These are phyloP conservation scores for Quercus alba DNA, from an alignment of 306 rosid species.

Conservation along the genomic window DNA sequence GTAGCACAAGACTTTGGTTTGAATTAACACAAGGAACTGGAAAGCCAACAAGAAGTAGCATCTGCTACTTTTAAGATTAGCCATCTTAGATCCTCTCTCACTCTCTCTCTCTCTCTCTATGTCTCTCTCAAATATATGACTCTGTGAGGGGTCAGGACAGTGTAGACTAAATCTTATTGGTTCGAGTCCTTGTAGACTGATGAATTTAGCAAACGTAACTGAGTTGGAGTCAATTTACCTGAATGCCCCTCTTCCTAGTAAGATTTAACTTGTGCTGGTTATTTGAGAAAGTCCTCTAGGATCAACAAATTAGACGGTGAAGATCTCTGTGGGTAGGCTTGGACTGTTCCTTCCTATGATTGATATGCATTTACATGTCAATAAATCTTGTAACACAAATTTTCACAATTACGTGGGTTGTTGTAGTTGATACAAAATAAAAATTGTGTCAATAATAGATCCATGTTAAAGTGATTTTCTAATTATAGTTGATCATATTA, in stretches of 20 bases:
- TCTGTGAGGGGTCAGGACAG: neutral
- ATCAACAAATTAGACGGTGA: neutral
- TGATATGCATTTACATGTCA: too few species aligned
- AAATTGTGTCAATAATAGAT: too few species aligned
- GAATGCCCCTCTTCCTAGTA: conserved; percentile 19
- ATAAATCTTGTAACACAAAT: too few species aligned
- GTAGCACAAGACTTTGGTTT: conserved; percentile 45
- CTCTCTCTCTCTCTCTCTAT: neutral
- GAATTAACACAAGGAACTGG: conserved; percentile 38
- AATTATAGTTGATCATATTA: too few species aligned
- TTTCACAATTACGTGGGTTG: too few species aligned
- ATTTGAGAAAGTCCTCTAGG: neutral
- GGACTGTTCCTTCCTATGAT: too few species aligned
- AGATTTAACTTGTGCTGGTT: neutral
- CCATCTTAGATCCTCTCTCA: conserved; percentile 25
- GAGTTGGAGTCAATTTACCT: conserved; percentile 18
- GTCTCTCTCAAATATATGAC: conserved; percentile 16
- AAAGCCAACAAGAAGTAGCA: conserved; percentile 12
- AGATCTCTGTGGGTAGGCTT: too few species aligned
- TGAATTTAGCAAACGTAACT: neutral
- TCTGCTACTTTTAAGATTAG: conserved; percentile 18
- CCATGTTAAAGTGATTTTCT: too few species aligned
- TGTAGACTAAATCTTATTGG: conserved; percentile 8
- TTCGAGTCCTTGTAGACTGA: conserved; percentile 2
- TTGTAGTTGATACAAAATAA: too few species aligned